Evolutionary conservation across 1,139 yeast genomes (phyloP).

Genomic region (Scheffersomyces segobiensis): DNA sequence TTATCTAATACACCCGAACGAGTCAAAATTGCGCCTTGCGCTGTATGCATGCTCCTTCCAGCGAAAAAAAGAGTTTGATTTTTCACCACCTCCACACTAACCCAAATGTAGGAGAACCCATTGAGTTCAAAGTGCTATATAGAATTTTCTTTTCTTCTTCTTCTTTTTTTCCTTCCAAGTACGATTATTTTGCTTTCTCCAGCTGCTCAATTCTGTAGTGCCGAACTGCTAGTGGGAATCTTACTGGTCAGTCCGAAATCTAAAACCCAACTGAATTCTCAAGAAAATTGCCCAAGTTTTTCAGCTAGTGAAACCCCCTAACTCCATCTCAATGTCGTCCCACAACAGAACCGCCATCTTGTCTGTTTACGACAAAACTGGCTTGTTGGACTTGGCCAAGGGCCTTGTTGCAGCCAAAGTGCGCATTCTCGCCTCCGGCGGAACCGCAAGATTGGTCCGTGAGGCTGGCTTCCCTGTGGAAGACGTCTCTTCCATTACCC

Average conservation of each 20-base stretch:
- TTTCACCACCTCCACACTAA: neutral
- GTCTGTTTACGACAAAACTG: conserved; percentile 97
- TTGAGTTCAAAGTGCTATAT: neutral
- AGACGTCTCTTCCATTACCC: conserved; percentile 91
- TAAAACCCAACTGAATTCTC: neutral
- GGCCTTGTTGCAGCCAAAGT: conserved; percentile 87
- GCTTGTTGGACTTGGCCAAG: conserved; percentile 91
- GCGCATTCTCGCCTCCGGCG: conserved; percentile 94
- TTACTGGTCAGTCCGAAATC: neutral
- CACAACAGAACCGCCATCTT: conserved; percentile 84
- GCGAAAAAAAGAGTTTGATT: neutral
- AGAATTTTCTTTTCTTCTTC: neutral
- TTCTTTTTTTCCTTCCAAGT: neutral
- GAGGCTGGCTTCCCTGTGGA: conserved; percentile 98
- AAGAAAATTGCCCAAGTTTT: neutral
- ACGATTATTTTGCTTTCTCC: neutral
- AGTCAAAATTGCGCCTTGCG: neutral
- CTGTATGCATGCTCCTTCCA: neutral
- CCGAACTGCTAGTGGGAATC: neutral
- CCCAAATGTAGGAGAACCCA: neutral
- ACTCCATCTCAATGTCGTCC: conserved; percentile 24
- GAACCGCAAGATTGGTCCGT: conserved; percentile 90
- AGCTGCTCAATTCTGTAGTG: neutral
- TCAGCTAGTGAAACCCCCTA: conserved; percentile 1
- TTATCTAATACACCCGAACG: neutral